Conservation (phyloP, 1,284 basidiomycete genomes). For the Melampsora larici-populina region DNA sequence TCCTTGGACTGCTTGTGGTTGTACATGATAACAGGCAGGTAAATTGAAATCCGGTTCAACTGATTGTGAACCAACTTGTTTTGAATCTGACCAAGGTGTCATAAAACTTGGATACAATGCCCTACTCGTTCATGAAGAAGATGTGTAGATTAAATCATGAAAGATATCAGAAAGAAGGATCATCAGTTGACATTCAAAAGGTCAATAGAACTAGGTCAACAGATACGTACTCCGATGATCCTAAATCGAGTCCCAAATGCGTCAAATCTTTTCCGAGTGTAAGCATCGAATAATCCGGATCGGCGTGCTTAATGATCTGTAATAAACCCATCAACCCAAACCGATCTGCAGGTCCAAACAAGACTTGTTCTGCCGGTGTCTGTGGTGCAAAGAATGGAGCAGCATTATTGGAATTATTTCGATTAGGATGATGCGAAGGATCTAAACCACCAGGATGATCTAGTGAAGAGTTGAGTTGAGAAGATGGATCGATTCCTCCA, state of each 20-base stretch:
- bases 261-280: conserved; percentile 88
- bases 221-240: conserved; percentile 59
- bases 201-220: not conserved
- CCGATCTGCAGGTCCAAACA: conserved; percentile 88
- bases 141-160: not conserved
- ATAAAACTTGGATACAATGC: conserved; percentile 90
- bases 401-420: not conserved
- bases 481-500: conserved; percentile 30
- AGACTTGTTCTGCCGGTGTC: conserved; percentile 85
- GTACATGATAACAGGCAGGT: conserved; percentile 89
- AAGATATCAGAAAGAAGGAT: not conserved
- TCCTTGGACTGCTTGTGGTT: conserved; percentile 77
- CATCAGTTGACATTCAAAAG: not conserved
- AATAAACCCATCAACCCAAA: conserved; percentile 89
- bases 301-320: conserved; percentile 76
- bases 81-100: conserved; percentile 82
- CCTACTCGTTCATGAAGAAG: conserved; percentile 56
- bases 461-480: conserved; percentile 36
- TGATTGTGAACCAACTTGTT: conserved; percentile 65
- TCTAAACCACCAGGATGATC: conserved; percentile 35
- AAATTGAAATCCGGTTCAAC: conserved; percentile 78
- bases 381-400: conserved; percentile 42
- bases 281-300: conserved; percentile 78
- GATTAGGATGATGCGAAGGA: conserved; percentile 28
- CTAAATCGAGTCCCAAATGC: conserved; percentile 87